Evolutionary conservation across 495 filamentous ascomycete genomes (phyloP), one percentile per base, ranked within the genome.

Genomic region (Trichoderma gamsii): DNA sequence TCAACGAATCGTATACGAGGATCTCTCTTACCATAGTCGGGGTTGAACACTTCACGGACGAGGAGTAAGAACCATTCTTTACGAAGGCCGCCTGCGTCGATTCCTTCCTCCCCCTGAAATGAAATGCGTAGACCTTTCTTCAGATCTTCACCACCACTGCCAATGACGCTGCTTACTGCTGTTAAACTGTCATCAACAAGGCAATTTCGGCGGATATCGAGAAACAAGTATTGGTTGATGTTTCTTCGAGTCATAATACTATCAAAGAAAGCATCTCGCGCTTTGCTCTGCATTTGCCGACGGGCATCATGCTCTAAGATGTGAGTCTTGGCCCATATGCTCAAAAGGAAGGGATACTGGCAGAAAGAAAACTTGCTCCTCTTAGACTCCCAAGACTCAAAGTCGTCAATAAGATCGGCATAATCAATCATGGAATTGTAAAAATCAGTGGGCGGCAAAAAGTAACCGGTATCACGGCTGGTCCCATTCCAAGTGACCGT

Each of bases 51-150:
- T 72, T 98, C 93, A 69, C 94, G 83, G 21, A 96, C 91, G 21
- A 98, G 86, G 65, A 97, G 83, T 44, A 97, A 80, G 73, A 98
- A 98, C 94, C 94, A 98, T 77, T 98, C 93, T 75, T 98, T 98
- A 63, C 92, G 86, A 41, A 96, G 83, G 5, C 93, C 93, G 35
- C 93, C 93, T 11, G 91, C 94, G 79, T 98, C 93, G 61, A 97
- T 86, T 2, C 93, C 93, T 75, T 97, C 93, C 76, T 97, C 94
- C 56, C 92, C 92, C 27, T 86, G 75, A 72, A 98, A 98, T 68
- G 91, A 89, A 63, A 97, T 93, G 41, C 90, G 87, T 61, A 98
- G 78, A 8, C 90, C 92, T 76, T 98, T 97, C 77, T 98, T 98
- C 77, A 96, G 88, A 63, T 97, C 94, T 67, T 95, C 92, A 63